Base-by-base conservation (phyloP, 1,139 yeast genomes). In the Taphrina populina region DNA sequence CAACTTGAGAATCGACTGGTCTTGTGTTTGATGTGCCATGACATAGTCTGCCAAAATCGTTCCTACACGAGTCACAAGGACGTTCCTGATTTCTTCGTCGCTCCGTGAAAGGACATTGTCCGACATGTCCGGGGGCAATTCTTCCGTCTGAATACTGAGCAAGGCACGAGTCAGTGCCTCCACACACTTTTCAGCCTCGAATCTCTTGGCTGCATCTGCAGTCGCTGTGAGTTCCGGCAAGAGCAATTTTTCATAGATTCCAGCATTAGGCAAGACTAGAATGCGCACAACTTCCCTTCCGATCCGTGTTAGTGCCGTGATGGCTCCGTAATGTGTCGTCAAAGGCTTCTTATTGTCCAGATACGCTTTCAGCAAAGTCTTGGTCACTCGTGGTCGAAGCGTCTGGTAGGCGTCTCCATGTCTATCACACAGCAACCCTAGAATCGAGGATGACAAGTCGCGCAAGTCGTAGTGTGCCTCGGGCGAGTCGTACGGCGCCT, bases 271-370 rank as follows among this genome's bases (percentile, higher is more conserved):
- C 40, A 90, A 73, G 58, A 94, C 76, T 0, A 88, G 80, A 47
- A 92, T 83, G 62, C 95, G 80, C 34, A 92, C 80, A 6, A 94
- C 95, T 69, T 94, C 98, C 11, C 82, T 75, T 1, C 97, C 98
- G 68, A 94, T 73, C 26, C 84, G 87, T 59, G 79, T 79, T 65
- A 92, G 78, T 2, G 97, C 98, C 47, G 81, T 78, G 45, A 94
- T 79, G 2, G 97, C 85, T 39, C 99, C 99, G 65, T 85, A 92
- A 62, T 88, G 88, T 0, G 97, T 88, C 1, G 96, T 95, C 10
- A 84, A 78, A 1, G 92, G 92, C 64, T 88, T 78, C 3, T 82
- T 75, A 15, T 79, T 74, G 62, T 92, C 96, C 69, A 94, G 75
- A 63, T 94, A 85, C 0, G 96, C 96, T 64, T 95, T 82, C 58